A percentile compares a stretch with the other conserved stretches of the same genome.
phyloP scores from a whole-genome alignment of 768 basidiomycete genomes.

The Cystofilobasidium capitatum region DNA sequence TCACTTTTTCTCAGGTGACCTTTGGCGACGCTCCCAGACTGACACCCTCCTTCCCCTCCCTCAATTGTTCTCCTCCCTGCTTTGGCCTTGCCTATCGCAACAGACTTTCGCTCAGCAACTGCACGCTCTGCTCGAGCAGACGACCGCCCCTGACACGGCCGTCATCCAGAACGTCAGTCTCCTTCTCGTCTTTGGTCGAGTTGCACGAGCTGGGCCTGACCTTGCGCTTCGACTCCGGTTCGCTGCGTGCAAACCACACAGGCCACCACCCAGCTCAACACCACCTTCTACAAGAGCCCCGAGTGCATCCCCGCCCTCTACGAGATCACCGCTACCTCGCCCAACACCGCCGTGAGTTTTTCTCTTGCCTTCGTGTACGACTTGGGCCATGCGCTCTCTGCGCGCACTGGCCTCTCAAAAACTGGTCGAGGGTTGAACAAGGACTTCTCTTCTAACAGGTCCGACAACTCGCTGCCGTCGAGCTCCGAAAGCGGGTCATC shows the following conservation, averaged over 20 bases:
- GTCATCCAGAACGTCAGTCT: slow-evolving; percentile 74
- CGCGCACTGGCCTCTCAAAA: not conserved
- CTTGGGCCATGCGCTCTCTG: not conserved
- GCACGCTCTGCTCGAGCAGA: slow-evolving; percentile 75
- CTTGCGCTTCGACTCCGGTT: not conserved
- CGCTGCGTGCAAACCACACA: slow-evolving; percentile 39
- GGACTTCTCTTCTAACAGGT: slow-evolving; percentile 48
- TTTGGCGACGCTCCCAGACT: too few relatives aligned
- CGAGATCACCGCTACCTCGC: slow-evolving; percentile 71
- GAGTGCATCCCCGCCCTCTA: slow-evolving; percentile 84
- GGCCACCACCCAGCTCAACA: slow-evolving; percentile 86
- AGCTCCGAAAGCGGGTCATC: slow-evolving; percentile 82
- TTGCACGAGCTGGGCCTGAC: slow-evolving; percentile 15
- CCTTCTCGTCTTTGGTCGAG: slow-evolving; percentile 6
- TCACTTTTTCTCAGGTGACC: too few relatives aligned
- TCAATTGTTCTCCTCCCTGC: too few relatives aligned
- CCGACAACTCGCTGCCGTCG: slow-evolving; percentile 92
- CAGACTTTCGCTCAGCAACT: slow-evolving; percentile 48
- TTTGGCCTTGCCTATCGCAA: not conserved
- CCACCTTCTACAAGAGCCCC: slow-evolving; percentile 84
- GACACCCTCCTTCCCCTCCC: too few relatives aligned
- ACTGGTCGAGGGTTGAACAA: not conserved
- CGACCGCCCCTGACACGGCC: slow-evolving; percentile 76
- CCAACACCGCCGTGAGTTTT: slow-evolving; percentile 65
- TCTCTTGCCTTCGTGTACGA: not conserved